These are phyloP conservation scores for Hymenotorrendiella dingleyae DNA, from an alignment of 2,329 filamentous ascomycete genomes.

Conservation along the genomic window DNA sequence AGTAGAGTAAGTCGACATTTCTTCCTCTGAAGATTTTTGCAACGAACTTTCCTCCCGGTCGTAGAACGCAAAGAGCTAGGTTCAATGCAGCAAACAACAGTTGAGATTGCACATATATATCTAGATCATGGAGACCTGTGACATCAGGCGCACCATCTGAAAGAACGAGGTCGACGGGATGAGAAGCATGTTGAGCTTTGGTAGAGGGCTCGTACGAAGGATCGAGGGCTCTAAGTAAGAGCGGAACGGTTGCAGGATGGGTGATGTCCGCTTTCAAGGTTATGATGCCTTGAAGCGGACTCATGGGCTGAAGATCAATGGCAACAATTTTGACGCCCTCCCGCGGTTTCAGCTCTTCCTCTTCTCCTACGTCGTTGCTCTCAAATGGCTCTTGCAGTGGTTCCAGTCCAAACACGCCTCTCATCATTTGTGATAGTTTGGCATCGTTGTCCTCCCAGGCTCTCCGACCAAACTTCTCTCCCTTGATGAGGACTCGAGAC, in stretches of 20 bases:
- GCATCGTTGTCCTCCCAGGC: constrained; percentile 84
- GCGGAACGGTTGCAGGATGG: constrained; percentile 87
- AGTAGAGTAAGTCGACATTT: constrained; percentile 93
- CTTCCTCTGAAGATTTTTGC: constrained; percentile 95
- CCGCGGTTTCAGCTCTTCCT: constrained; percentile 37
- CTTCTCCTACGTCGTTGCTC: constrained; percentile 24
- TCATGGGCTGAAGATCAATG: constrained; percentile 95
- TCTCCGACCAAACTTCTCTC: constrained; percentile 78
- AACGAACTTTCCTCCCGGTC: constrained; percentile 91
- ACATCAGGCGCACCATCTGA: constrained; percentile 96
- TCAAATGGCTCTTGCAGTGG: constrained; percentile 28
- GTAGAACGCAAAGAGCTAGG: constrained; percentile 84
- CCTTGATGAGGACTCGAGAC: constrained; percentile 86
- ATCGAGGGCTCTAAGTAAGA: constrained; percentile 80
- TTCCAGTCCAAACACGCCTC: constrained; percentile 32
- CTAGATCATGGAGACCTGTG: constrained; percentile 91
- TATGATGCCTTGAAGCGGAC: constrained; percentile 83
- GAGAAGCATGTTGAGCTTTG: constrained; percentile 50
- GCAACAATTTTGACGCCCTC: constrained; percentile 87
- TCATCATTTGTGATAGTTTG: constrained; percentile 55
- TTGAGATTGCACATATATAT: constrained; percentile 97
- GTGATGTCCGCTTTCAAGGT: constrained; percentile 95
- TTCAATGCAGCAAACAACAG: constrained; percentile 91
- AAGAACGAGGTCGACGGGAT: constrained; percentile 87
- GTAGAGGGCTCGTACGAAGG: constrained; percentile 52